phyloP scores from a whole-genome alignment of 768 basidiomycete species.

The Cystoderma amianthinum region DNA sequence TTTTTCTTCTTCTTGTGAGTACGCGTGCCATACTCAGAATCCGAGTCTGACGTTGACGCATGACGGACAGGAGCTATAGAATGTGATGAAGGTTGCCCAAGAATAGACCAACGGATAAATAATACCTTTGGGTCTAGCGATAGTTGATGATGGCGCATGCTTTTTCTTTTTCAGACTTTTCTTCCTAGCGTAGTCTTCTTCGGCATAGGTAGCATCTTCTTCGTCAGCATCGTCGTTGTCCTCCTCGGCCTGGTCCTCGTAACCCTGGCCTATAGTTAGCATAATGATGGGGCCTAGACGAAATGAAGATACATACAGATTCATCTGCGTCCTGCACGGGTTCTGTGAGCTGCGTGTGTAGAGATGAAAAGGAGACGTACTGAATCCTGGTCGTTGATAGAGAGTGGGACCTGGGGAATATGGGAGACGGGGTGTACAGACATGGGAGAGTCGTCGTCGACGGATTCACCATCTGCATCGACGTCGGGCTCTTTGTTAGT shows the following conservation, averaged over 20 bases:
- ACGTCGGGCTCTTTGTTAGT: constrained; percentile 42
- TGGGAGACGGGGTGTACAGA: constrained; percentile 26
- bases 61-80: constrained; percentile 42
- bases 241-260: constrained; percentile 47
- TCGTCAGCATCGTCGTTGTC: constrained; percentile 58
- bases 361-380: constrained; percentile 23
- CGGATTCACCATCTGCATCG: constrained; percentile 58
- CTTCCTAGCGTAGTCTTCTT: constrained; percentile 69
- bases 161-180: constrained; percentile 67
- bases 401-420: constrained; percentile 13
- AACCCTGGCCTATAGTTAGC: constrained; percentile 27
- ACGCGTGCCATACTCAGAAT: constrained; percentile 81
- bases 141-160: constrained; percentile 34
- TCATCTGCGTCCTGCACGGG: constrained; percentile 42
- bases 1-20: constrained; percentile 82
- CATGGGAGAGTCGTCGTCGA: constrained; percentile 43
- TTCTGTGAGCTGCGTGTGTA: neutral
- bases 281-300: constrained; percentile 8
- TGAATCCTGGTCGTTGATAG: constrained; percentile 28
- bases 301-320: constrained; percentile 41
- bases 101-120: constrained; percentile 2
- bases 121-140: constrained; percentile 55
- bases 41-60: constrained; percentile 64
- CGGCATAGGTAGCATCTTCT: constrained; percentile 73
- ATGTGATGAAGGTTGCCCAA: neutral